These are phyloP conservation scores for Saposhnikovia divaricata DNA, from an alignment of 129 eudicot species.

Conservation along the genomic window DNA sequence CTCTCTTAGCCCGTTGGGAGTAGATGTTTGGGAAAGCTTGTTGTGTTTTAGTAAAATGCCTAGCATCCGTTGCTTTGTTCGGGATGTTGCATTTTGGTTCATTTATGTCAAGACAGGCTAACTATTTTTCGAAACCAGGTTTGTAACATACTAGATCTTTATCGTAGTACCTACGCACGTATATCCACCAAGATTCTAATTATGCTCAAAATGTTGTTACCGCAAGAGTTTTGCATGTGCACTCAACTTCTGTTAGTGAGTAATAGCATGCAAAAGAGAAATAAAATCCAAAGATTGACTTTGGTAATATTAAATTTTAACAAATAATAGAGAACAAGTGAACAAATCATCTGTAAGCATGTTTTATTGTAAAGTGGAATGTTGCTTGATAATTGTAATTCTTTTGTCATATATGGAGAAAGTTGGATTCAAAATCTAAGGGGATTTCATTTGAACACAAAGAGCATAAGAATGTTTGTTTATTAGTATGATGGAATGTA, in stretches of 20 bases:
- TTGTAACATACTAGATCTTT: neutral
- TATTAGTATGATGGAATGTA: neutral
- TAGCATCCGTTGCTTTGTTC: too few species aligned
- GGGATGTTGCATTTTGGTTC: neutral
- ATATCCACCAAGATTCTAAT: neutral
- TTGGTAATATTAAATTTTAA: neutral
- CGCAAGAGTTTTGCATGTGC: neutral
- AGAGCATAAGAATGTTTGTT: neutral
- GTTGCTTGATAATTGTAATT: neutral
- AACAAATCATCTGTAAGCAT: neutral
- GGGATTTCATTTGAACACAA: neutral
- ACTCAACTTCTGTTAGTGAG: neutral
- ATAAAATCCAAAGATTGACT: slow-evolving; percentile 5
- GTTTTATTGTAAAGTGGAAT: neutral
- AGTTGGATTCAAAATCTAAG: neutral
- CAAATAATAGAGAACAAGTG: neutral
- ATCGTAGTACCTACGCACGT: neutral
- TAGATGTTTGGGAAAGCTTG: too few species aligned
- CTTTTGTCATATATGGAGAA: neutral
- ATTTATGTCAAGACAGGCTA: neutral
- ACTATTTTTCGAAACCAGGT: neutral
- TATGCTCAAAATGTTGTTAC: neutral
- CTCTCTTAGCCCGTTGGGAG: too few species aligned
- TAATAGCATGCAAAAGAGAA: neutral
- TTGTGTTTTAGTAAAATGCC: too few species aligned